Percentiles rank a stretch among this genome's conserved stretches.
These are phyloP conservation scores for Melaleuca quinquenervia DNA, from an alignment of 345 rosid genomes.

Conservation along the genomic window DNA sequence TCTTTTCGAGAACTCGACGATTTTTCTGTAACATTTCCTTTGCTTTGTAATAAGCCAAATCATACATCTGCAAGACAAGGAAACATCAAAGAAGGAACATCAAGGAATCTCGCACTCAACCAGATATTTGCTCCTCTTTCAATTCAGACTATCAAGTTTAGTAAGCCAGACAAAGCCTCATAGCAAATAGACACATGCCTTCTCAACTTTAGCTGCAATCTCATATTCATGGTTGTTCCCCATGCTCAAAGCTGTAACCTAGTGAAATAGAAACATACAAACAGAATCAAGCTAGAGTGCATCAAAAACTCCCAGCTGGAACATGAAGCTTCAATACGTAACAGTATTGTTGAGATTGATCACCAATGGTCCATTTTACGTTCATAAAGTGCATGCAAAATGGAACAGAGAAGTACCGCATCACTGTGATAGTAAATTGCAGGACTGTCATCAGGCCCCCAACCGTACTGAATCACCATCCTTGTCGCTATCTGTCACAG, in stretches of 20 bases:
- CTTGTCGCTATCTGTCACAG: constrained; percentile 73
- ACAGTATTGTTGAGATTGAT: not conserved
- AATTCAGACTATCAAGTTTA: not conserved
- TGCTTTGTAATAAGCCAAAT: constrained; percentile 70
- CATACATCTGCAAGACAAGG: constrained; percentile 44
- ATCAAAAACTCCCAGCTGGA: not conserved
- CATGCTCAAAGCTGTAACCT: constrained; percentile 78
- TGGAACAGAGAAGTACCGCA: constrained; percentile 47
- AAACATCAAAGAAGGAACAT: not conserved
- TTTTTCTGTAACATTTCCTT: constrained; percentile 73
- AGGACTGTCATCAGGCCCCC: constrained; percentile 97
- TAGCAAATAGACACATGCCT: constrained; percentile 29
- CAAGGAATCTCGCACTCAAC: not conserved
- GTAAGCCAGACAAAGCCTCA: not conserved
- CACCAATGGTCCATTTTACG: not conserved
- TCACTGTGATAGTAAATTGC: constrained; percentile 64
- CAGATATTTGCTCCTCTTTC: not conserved
- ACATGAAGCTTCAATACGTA: not conserved
- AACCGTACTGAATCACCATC: constrained; percentile 94
- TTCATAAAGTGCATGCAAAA: constrained; percentile 1
- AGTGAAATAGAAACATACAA: not conserved
- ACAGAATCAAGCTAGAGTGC: not conserved
- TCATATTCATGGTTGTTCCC: constrained; percentile 76
- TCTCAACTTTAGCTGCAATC: constrained; percentile 83
- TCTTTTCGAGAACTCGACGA: constrained; percentile 62